These are phyloP conservation scores for Rossbeevera mucosa DNA, from an alignment of 768 basidiomycete genomes.

Conservation along the genomic window DNA sequence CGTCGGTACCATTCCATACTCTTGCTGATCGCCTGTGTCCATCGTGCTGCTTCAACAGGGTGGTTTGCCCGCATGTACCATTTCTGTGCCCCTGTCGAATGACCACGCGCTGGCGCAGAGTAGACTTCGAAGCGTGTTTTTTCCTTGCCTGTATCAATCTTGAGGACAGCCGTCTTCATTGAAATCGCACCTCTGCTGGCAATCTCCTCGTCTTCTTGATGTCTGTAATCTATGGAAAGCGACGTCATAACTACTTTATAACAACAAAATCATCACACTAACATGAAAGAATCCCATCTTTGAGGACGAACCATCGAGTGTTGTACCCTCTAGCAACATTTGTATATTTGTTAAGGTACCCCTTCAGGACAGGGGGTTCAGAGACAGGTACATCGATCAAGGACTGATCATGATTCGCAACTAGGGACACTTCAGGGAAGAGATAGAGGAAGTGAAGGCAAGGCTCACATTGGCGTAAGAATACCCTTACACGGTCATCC, in stretches of 20 bases:
- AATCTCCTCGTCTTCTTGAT: constrained; percentile 84
- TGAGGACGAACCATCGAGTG: constrained; percentile 89
- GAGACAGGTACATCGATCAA: constrained; percentile 49
- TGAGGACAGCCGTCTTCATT: constrained; percentile 73
- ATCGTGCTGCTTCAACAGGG: constrained; percentile 83
- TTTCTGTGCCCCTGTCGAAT: constrained; percentile 49
- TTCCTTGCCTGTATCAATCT: constrained; percentile 45
- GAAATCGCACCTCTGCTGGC: constrained; percentile 85
- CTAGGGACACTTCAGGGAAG: constrained; percentile 33
- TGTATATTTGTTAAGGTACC: constrained; percentile 86
- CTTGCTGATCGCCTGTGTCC: constrained; percentile 71
- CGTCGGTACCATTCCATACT: constrained; percentile 68
- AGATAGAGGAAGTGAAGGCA: neutral
- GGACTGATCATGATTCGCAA: constrained; percentile 75
- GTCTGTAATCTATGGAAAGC: constrained; percentile 58
- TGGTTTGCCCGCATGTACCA: constrained; percentile 86
- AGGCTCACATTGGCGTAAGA: constrained; percentile 75
- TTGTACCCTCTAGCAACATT: constrained; percentile 90
- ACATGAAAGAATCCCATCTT: constrained; percentile 84
- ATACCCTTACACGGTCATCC: constrained; percentile 77
- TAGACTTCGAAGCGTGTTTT: constrained; percentile 82
- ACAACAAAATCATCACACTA: constrained; percentile 26
- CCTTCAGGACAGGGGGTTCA: constrained; percentile 62
- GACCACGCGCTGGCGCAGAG: constrained; percentile 48
- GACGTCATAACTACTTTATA: neutral